A percentile compares a stretch with the other conserved stretches of the same genome.
These are phyloP conservation scores for Pythium dissotocum DNA, from an alignment of 352 stramenopile species.

Conservation along the genomic window DNA sequence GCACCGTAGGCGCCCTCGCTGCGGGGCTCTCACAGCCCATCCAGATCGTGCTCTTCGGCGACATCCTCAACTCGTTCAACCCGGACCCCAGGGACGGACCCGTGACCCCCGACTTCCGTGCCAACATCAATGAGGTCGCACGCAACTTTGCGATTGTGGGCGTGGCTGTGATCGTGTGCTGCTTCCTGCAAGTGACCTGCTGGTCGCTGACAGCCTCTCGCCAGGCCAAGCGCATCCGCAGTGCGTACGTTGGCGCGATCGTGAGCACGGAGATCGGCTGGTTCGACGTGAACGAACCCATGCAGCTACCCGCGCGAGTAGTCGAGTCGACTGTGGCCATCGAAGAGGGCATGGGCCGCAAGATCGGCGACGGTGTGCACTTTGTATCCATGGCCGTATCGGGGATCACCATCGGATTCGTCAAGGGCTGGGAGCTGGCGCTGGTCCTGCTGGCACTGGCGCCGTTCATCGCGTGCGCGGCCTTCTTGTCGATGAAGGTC, in stretches of 20 bases:
- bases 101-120: too few relatives aligned
- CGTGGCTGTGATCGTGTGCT: conserved; percentile 20
- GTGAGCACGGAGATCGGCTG: conserved; percentile 32
- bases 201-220: conserved; percentile 38
- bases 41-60: too few relatives aligned
- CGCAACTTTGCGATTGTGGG: conserved; percentile 31
- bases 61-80: too few relatives aligned
- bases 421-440: conserved; percentile 46
- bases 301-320: conserved; percentile 33
- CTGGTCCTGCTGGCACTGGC: conserved; percentile 46
- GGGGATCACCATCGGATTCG: conserved; percentile 45
- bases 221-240: conserved; percentile 35
- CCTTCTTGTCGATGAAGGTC: conserved; percentile 25
- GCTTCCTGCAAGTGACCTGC: conserved; percentile 33
- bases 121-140: conserved; percentile 10
- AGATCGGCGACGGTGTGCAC: conserved; percentile 36
- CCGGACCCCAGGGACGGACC: too few relatives aligned
- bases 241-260: conserved; percentile 33
- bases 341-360: conserved; percentile 39
- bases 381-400: conserved; percentile 40
- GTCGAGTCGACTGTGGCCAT: conserved; percentile 36
- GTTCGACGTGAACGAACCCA: conserved; percentile 31
- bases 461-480: conserved; percentile 34
- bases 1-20: too few relatives aligned
- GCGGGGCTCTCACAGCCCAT: too few relatives aligned